Percentiles rank a stretch among this genome's conserved stretches.
Evolutionary conservation across 2,329 filamentous ascomycete genomes (phyloP).

Genomic region (Orbilia oligospora): DNA sequence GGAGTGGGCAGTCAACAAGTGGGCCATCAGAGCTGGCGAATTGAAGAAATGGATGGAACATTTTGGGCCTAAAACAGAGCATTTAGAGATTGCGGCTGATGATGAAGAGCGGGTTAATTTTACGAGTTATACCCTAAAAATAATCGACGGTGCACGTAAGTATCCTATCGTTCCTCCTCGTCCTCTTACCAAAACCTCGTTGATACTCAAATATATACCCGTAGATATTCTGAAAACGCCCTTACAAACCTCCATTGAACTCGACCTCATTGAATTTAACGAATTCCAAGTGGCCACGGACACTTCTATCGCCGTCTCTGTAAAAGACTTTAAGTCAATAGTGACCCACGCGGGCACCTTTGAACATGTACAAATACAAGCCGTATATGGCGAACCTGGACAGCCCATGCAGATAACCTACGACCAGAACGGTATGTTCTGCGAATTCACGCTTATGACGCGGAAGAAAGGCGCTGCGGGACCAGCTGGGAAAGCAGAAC

Average conservation of each 20-base stretch:
- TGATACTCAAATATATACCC: conserved; percentile 39
- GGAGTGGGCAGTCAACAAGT: conserved; percentile 69
- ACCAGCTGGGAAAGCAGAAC: conserved; percentile 47
- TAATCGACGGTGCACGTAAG: conserved; percentile 70
- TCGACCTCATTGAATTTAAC: conserved; percentile 71
- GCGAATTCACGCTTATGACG: conserved; percentile 73
- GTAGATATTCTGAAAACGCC: conserved; percentile 72
- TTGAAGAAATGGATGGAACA: conserved; percentile 72
- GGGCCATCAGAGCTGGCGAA: conserved; percentile 69
- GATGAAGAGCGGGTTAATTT: conserved; percentile 69
- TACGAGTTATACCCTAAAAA: conserved; percentile 72
- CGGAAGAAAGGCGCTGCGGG: conserved; percentile 56
- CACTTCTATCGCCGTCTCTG: conserved; percentile 71
- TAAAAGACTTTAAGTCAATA: conserved; percentile 72
- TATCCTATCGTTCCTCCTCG: neutral
- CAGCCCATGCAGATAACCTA: conserved; percentile 72
- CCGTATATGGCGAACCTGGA: conserved; percentile 70
- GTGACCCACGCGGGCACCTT: conserved; percentile 71
- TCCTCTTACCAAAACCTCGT: neutral
- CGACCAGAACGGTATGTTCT: conserved; percentile 69
- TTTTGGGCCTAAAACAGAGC: conserved; percentile 72
- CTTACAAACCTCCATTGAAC: conserved; percentile 71
- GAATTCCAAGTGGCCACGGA: conserved; percentile 70
- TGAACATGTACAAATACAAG: conserved; percentile 68
- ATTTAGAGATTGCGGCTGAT: conserved; percentile 71